Evolutionary conservation across 805 yeast genomes (phyloP), one percentile per base, ranked within the genome.

Genomic region (Ogataea wickerhamii): DNA sequence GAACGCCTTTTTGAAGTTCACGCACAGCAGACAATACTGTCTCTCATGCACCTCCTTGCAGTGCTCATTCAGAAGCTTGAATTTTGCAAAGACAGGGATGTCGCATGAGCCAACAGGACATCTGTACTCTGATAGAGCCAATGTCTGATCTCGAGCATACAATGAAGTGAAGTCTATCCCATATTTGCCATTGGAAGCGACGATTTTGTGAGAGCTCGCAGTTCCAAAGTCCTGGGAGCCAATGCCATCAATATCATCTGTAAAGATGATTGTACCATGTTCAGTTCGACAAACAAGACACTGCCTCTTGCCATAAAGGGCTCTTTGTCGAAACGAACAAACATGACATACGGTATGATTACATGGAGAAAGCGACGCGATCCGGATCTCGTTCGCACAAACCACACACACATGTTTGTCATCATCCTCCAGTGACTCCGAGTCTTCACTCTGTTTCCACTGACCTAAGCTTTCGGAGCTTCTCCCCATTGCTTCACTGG

Each of bases 281-380:
- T 80, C 87, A 1, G 87, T 57, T 53, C 98, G 77, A 61, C 99
- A 93, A 29, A 87, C 80, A 34, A 89, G 68, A 68, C 99, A 93
- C 14, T 74, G 67, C 22, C 70, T 72, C 61, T 85, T 87, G 18
- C 74, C 71, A 61, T 83, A 88, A 12, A 91, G 64, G 0, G 88
- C 89, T 30, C 96, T 68, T 53, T 87, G 88, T 47, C 96, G 72
- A 47, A 91, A 74, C 0, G 87, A 69, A 66, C 99, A 93, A 31
- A 59, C 64, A 55, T 87, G 86, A 60, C 99, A 93, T 0, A 88
- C 78, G 23, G 69, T 73, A 57, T 93, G 98, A 51, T 81, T 79
- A 61, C 99, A 93, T 0, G 87, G 85, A 2, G 93, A 74, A 7
- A 84, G 53, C 0, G 95, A 87, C 2, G 80, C 78, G 49, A 70